Evolutionary conservation across 164 flowering plant species (phyloP).

Genomic region (Nymphaea colorata): DNA sequence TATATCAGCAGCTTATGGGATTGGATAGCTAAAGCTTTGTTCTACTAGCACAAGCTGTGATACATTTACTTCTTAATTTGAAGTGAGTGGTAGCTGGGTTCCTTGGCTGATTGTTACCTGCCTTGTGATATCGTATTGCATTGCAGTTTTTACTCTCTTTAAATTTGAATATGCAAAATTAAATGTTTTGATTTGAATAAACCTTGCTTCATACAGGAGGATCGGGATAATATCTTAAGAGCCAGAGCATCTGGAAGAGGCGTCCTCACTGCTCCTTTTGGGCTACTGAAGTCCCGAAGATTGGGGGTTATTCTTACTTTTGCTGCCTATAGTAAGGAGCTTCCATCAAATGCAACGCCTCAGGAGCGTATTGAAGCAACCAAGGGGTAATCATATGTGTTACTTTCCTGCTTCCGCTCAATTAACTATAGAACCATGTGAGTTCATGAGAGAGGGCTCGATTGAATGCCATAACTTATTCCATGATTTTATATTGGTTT

Average conservation of each 20-base stretch:
- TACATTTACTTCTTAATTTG: no score
- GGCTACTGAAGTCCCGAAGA: slow-evolving; percentile 63
- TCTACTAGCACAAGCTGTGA: no score
- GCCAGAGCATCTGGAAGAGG: slow-evolving; percentile 90
- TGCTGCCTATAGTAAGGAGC: slow-evolving; percentile 77
- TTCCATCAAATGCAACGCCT: slow-evolving; percentile 74
- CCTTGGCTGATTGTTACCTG: no score
- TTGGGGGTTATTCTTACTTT: slow-evolving; percentile 90
- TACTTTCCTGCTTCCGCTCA: background rate
- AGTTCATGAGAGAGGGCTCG: background rate
- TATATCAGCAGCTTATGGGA: no score
- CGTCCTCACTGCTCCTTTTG: slow-evolving; percentile 87
- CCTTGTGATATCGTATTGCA: no score
- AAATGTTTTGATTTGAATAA: background rate
- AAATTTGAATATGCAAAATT: background rate
- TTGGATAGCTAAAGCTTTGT: no score
- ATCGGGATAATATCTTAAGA: slow-evolving; percentile 81
- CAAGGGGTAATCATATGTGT: slow-evolving; percentile 41
- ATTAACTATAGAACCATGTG: background rate
- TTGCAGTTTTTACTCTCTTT: no score
- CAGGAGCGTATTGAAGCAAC: slow-evolving; percentile 68
- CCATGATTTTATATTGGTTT: no score
- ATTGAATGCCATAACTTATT: no score
- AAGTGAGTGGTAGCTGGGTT: no score
- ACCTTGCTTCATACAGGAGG: slow-evolving; percentile 48